phyloP scores from a whole-genome alignment of 2,329 filamentous ascomycete species.

The Hypoxylon sp. region DNA sequence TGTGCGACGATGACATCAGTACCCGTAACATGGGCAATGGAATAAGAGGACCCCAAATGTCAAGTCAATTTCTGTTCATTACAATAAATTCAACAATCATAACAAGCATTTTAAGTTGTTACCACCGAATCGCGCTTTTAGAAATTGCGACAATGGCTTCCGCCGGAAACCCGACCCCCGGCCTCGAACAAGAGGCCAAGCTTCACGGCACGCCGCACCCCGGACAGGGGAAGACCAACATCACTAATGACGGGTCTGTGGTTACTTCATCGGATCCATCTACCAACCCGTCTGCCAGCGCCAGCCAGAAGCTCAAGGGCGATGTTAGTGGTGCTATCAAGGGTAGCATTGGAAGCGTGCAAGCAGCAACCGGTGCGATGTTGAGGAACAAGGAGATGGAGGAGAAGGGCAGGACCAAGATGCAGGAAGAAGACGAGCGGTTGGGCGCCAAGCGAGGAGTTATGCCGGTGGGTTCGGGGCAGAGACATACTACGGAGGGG shows the following conservation, averaged over 20 bases:
- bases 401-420: slow-evolving; percentile 46
- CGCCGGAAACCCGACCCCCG: slow-evolving; percentile 35
- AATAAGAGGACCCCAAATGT: neutral
- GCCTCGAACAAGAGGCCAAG: slow-evolving; percentile 31
- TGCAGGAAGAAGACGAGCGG: slow-evolving; percentile 50
- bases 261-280: slow-evolving; percentile 45
- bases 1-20: slow-evolving; percentile 28
- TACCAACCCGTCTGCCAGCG: slow-evolving; percentile 41
- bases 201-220: slow-evolving; percentile 3
- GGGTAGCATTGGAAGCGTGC: slow-evolving; percentile 45
- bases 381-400: slow-evolving; percentile 45
- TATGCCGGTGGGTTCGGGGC: slow-evolving; percentile 46
- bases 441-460: slow-evolving; percentile 47
- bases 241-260: slow-evolving; percentile 36
- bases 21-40: neutral
- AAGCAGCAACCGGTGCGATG: slow-evolving; percentile 44
- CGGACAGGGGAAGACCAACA: slow-evolving; percentile 32
- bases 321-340: slow-evolving; percentile 45
- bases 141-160: slow-evolving; percentile 29
- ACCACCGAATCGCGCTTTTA: neutral
- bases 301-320: slow-evolving; percentile 49
- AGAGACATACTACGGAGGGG: slow-evolving; percentile 28
- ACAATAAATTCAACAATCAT: neutral
- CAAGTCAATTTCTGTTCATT: neutral
- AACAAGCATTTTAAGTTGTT: neutral